These are phyloP conservation scores for Psophocarpus tetragonolobus DNA, from an alignment of 306 rosid species.

Conservation along the genomic window DNA sequence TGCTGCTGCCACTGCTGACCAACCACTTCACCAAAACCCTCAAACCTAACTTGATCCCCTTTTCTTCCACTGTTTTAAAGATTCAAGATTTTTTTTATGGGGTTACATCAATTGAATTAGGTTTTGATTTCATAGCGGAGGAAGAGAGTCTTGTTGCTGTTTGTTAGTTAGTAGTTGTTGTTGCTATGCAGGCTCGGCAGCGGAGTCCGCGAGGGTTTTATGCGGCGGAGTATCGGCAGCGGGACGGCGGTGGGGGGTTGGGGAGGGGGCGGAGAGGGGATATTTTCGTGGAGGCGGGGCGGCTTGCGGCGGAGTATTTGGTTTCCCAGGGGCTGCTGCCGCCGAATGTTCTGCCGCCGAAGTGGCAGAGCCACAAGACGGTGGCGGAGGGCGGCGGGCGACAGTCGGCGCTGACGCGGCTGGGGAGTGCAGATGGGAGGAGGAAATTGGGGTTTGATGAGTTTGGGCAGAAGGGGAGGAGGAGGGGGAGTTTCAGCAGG, in stretches of 20 bases:
- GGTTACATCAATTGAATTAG: background rate
- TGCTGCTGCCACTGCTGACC: background rate
- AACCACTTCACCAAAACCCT: background rate
- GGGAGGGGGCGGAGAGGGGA: constrained; percentile 41
- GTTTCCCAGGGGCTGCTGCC: constrained; percentile 85
- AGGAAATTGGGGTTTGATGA: constrained; percentile 63
- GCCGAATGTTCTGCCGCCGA: constrained; percentile 52
- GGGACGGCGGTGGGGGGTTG: background rate
- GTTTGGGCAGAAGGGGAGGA: constrained; percentile 55
- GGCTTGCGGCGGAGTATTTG: constrained; percentile 89
- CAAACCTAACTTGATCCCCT: background rate
- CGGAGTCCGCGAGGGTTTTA: constrained; percentile 48
- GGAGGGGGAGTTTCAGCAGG: constrained; percentile 57
- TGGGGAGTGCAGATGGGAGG: constrained; percentile 58
- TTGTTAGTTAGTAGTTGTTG: no score
- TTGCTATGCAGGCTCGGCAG: constrained; percentile 41
- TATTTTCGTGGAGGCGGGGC: constrained; percentile 85
- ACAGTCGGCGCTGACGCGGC: constrained; percentile 61
- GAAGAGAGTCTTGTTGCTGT: no score
- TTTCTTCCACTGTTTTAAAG: background rate
- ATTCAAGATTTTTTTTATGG: background rate
- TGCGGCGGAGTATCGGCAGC: constrained; percentile 42
- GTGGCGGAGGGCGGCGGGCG: constrained; percentile 57
- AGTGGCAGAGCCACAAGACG: constrained; percentile 43
- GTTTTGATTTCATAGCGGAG: background rate